These are phyloP conservation scores for Vigna trinervia DNA, from an alignment of 306 rosid species.

Conservation along the genomic window DNA sequence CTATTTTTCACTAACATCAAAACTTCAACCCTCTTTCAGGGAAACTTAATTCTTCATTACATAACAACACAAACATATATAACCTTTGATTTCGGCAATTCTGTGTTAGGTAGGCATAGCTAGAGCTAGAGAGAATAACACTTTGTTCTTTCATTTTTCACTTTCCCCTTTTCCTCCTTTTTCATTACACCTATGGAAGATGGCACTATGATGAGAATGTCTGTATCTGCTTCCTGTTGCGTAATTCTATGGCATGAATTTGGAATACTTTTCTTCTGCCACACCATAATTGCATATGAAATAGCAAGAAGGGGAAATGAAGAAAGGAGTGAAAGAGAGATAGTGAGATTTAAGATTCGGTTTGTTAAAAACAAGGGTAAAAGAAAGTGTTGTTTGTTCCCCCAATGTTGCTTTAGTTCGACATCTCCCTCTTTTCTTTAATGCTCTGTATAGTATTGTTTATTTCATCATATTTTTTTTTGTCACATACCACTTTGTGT, in stretches of 20 bases:
- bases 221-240: constrained; percentile 24
- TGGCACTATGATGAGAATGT: background rate
- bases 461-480: constrained; percentile 14
- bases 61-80: too few relatives aligned
- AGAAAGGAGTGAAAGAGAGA: constrained; percentile 37
- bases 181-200: constrained; percentile 14
- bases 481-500: constrained; percentile 58
- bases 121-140: constrained; percentile 41
- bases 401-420: constrained; percentile 57
- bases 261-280: constrained; percentile 25
- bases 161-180: constrained; percentile 38
- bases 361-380: constrained; percentile 51
- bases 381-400: constrained; percentile 53
- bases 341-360: constrained; percentile 43
- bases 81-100: too few relatives aligned
- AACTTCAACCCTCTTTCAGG: too few relatives aligned
- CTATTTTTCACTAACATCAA: too few relatives aligned
- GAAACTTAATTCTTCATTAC: too few relatives aligned
- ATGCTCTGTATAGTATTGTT: constrained; percentile 17
- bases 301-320: constrained; percentile 36
- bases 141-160: constrained; percentile 40
- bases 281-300: constrained; percentile 44
- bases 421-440: constrained; percentile 42
- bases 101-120: background rate
- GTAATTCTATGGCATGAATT: constrained; percentile 31